Conservation (phyloP, 139 green algal genomes). For the Chlamydomonas incerta region DNA sequence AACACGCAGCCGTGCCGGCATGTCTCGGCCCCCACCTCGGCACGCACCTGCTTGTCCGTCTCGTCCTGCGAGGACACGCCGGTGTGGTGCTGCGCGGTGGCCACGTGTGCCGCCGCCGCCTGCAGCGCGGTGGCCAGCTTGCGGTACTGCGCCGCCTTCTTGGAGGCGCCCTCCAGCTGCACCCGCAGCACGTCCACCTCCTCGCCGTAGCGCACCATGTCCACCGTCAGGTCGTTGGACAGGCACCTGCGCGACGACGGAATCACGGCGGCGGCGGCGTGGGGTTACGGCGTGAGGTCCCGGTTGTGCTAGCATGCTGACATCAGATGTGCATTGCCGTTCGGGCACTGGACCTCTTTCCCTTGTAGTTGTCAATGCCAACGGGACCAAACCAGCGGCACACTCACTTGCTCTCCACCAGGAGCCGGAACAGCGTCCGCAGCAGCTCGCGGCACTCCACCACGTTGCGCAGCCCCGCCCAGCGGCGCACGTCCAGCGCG, state of each 20-base stretch:
- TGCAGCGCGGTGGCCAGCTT: slow-evolving; percentile 61
- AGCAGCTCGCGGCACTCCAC: slow-evolving; percentile 80
- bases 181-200: slow-evolving; percentile 79
- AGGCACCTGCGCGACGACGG: slow-evolving; percentile 60
- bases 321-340: no score
- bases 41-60: slow-evolving; percentile 25
- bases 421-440: slow-evolving; percentile 74
- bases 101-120: slow-evolving; percentile 23
- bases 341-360: no score
- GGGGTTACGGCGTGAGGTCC: no score
- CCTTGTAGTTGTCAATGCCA: no score
- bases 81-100: slow-evolving; percentile 13
- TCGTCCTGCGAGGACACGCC: slow-evolving; percentile 18
- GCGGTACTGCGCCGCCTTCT: slow-evolving; percentile 70
- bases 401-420: slow-evolving; percentile 71
- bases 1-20: no score
- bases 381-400: no score
- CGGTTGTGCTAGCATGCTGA: no score
- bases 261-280: no score
- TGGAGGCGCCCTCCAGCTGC: slow-evolving; percentile 74
- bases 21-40: no score
- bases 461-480: slow-evolving; percentile 73
- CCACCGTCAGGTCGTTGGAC: slow-evolving; percentile 58
- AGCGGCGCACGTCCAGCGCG: slow-evolving; percentile 77
- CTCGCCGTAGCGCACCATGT: slow-evolving; percentile 67